Conservation (phyloP, 2,329 filamentous ascomycete species). For the Penicillium sp. region DNA sequence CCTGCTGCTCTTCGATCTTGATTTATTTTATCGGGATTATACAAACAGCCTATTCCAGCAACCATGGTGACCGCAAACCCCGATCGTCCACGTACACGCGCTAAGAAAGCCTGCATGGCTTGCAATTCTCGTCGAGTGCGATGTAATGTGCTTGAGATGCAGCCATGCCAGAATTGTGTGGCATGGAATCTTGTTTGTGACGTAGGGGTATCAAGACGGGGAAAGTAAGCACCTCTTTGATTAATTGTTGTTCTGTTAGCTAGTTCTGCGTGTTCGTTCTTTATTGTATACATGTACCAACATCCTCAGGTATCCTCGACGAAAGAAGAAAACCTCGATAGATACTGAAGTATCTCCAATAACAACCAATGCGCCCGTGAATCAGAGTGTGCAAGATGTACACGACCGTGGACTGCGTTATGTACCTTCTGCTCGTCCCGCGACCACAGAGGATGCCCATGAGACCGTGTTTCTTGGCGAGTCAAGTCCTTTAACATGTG, state of each 20-base stretch:
- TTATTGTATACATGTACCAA: neutral
- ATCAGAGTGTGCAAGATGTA: neutral
- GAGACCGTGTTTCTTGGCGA: constrained; percentile 49
- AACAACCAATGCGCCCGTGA: neutral
- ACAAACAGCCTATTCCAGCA: constrained; percentile 16
- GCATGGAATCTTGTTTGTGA: constrained; percentile 41
- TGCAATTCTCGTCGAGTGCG: constrained; percentile 49
- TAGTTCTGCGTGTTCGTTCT: neutral
- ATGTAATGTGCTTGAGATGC: constrained; percentile 48
- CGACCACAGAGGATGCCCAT: constrained; percentile 11
- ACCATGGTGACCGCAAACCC: constrained; percentile 9
- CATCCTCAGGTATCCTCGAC: constrained; percentile 18
- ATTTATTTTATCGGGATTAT: neutral
- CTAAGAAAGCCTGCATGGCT: constrained; percentile 45
- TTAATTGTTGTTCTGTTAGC: neutral
- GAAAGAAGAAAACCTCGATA: constrained; percentile 17
- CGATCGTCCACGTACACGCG: constrained; percentile 30
- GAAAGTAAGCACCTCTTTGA: constrained; percentile 36
- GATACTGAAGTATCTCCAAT: neutral
- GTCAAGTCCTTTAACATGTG: constrained; percentile 51
- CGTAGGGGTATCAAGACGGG: constrained; percentile 44
- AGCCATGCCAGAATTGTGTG: constrained; percentile 46
- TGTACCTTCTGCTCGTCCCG: neutral
- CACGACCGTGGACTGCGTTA: constrained; percentile 9
- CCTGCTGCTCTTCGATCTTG: neutral